phyloP scores from a whole-genome alignment of 306 rosid species.

The Medicago arabica region DNA sequence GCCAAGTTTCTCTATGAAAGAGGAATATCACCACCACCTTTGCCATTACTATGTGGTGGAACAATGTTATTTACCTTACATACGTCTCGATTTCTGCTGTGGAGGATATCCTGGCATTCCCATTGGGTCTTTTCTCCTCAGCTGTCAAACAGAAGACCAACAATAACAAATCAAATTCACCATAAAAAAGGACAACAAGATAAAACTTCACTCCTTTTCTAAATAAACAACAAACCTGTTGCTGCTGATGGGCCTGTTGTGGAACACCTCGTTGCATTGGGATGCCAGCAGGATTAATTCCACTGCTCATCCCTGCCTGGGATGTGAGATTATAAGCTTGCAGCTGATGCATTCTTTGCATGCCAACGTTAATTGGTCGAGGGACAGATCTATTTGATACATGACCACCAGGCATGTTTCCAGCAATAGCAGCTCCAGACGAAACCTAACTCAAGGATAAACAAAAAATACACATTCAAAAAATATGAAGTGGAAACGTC shows the following conservation, averaged over 20 bases:
- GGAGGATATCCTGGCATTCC: constrained; percentile 79
- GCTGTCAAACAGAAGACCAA: constrained; percentile 51
- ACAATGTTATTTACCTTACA: constrained; percentile 54
- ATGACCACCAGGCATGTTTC: constrained; percentile 71
- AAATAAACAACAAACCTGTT: constrained; percentile 63
- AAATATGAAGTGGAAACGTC: constrained; percentile 23
- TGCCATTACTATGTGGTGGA: not conserved
- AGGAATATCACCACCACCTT: constrained; percentile 4
- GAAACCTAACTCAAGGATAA: constrained; percentile 62
- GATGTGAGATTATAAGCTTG: constrained; percentile 78
- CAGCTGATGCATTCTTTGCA: constrained; percentile 89
- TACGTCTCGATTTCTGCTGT: constrained; percentile 80
- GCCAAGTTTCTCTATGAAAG: constrained; percentile 30
- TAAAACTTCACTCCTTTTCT: not conserved
- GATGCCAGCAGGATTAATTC: constrained; percentile 87
- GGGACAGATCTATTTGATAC: constrained; percentile 65
- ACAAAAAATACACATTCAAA: constrained; percentile 25
- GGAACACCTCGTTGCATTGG: constrained; percentile 91
- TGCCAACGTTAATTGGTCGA: constrained; percentile 71
- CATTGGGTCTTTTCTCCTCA: constrained; percentile 82
- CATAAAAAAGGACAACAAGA: not conserved
- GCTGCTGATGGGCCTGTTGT: constrained; percentile 87
- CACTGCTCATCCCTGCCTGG: constrained; percentile 81
- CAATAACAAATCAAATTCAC: constrained; percentile 31
- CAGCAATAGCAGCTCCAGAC: constrained; percentile 74